These are phyloP conservation scores for Yarrowia phangngaensis DNA, from an alignment of 805 yeast genomes.

Conservation along the genomic window DNA sequence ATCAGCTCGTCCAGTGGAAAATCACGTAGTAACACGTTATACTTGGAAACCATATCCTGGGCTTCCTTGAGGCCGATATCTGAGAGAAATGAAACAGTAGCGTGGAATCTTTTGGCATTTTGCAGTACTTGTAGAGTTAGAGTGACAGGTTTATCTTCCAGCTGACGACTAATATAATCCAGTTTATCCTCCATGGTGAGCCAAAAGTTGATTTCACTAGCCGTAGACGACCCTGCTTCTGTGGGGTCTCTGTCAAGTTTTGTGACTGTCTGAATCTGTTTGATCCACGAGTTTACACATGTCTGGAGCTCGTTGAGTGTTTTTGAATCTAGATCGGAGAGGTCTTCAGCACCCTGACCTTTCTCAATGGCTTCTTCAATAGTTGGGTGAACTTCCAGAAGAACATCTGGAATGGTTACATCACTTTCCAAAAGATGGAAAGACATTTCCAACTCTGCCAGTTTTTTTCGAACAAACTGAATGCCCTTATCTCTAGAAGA, in stretches of 20 bases:
- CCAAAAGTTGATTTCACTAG: constrained; percentile 79
- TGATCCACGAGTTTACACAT: constrained; percentile 71
- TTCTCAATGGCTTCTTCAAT: constrained; percentile 44
- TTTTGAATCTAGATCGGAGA: constrained; percentile 44
- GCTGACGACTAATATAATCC: constrained; percentile 53
- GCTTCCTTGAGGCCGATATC: constrained; percentile 67
- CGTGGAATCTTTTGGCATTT: constrained; percentile 73
- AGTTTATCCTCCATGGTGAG: constrained; percentile 61
- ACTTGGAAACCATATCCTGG: constrained; percentile 48
- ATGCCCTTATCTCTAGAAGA: constrained; percentile 37
- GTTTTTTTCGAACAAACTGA: constrained; percentile 53
- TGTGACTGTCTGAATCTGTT: constrained; percentile 55
- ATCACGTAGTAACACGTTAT: constrained; percentile 62
- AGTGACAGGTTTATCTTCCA: constrained; percentile 51
- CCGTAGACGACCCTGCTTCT: constrained; percentile 50
- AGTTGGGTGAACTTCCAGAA: constrained; percentile 49
- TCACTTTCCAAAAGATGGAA: constrained; percentile 64
- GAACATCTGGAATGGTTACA: constrained; percentile 64
- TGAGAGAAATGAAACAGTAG: constrained; percentile 65
- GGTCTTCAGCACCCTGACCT: constrained; percentile 36
- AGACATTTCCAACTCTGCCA: constrained; percentile 64
- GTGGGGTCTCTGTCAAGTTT: constrained; percentile 50
- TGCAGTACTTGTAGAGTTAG: constrained; percentile 59
- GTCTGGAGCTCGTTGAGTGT: constrained; percentile 67
- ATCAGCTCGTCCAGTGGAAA: constrained; percentile 62